phyloP scores from a whole-genome alignment of 345 rosid species.

The Hypericum perforatum region DNA sequence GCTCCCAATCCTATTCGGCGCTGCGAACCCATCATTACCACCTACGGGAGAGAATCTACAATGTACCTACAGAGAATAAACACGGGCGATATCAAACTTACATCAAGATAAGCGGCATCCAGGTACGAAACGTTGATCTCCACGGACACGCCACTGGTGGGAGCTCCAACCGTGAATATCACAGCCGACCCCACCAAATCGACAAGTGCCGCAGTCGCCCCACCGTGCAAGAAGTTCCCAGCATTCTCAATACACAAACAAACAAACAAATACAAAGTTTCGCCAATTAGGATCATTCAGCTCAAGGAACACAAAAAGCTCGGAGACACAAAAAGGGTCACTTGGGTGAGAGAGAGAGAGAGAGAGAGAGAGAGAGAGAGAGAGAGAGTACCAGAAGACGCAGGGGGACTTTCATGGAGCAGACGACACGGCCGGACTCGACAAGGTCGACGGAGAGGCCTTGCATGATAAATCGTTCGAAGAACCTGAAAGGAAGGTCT shows the following conservation, averaged over 20 bases:
- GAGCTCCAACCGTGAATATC: constrained; percentile 42
- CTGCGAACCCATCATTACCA: no score
- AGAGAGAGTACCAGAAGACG: constrained; percentile 49
- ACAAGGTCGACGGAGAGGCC: constrained; percentile 55
- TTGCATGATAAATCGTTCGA: constrained; percentile 48
- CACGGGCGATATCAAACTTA: constrained; percentile 17
- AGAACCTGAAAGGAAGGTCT: constrained; percentile 39
- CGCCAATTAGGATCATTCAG: background rate
- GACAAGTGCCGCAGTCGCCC: constrained; percentile 83
- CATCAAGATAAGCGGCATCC: constrained; percentile 73
- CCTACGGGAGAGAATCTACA: no score
- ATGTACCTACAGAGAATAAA: no score
- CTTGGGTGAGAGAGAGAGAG: no score
- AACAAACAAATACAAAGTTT: background rate
- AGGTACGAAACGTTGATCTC: constrained; percentile 82
- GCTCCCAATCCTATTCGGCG: no score
- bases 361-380: background rate
- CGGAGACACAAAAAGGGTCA: background rate
- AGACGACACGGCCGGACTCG: constrained; percentile 67
- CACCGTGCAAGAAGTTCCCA: constrained; percentile 89
- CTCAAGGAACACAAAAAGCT: background rate
- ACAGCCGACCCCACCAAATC: constrained; percentile 82
- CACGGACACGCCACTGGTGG: constrained; percentile 55
- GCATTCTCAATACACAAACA: constrained; percentile 40
- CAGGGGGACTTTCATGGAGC: constrained; percentile 68